Conservation (phyloP, 164 flowering plant species). For the Vitis rotundifolia region DNA sequence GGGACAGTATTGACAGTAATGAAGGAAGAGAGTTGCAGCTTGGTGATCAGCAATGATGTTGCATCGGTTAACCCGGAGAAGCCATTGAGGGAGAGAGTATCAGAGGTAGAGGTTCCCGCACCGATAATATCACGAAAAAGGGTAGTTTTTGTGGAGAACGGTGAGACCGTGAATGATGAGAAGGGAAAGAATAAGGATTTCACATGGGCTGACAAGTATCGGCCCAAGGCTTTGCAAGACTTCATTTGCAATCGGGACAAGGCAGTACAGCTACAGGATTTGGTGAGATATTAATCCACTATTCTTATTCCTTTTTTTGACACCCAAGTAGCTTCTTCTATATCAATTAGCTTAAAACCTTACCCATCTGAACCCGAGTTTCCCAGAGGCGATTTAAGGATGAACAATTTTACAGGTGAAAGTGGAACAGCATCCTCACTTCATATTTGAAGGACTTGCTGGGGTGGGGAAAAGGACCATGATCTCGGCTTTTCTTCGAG, state of each 20-base stretch:
- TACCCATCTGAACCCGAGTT: too few species aligned
- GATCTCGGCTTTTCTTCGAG: conserved; percentile 61
- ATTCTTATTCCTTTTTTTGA: not conserved
- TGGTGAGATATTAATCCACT: conserved; percentile 27
- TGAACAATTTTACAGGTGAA: conserved; percentile 27
- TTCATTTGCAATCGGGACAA: conserved; percentile 58
- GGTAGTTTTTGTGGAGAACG: not conserved
- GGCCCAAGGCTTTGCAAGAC: conserved; percentile 43
- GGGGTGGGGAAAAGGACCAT: conserved; percentile 82
- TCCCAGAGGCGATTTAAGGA: not conserved
- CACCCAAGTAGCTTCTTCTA: too few species aligned
- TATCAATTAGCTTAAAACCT: too few species aligned
- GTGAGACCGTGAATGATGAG: not conserved
- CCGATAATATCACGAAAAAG: conserved; percentile 1
- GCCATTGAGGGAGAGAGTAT: conserved; percentile 67
- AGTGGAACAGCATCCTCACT: conserved; percentile 39
- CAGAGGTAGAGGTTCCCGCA: conserved; percentile 7
- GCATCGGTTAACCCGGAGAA: conserved; percentile 18
- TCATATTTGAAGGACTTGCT: conserved; percentile 67
- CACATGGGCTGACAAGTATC: conserved; percentile 54
- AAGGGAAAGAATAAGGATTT: conserved; percentile 14
- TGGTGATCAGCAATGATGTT: too few species aligned
- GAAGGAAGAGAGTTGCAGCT: too few species aligned
- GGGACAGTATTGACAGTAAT: too few species aligned
- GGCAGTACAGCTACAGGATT: conserved; percentile 34